phyloP scores from a whole-genome alignment of 2,329 filamentous ascomycete species.

The Penicillium sp. region DNA sequence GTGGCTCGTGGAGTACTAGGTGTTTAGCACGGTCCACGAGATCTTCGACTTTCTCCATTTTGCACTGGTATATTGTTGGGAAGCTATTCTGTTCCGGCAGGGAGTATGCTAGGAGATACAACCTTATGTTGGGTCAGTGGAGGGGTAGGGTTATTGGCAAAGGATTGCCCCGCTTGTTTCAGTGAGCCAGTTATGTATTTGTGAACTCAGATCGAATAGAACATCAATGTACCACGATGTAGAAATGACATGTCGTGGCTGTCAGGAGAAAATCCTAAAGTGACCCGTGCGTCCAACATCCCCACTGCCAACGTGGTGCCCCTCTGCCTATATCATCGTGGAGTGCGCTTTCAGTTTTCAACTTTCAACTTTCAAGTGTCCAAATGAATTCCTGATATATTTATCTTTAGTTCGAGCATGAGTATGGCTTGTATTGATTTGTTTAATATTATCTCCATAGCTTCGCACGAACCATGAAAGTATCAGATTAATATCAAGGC shows the following conservation, averaged over 20 bases:
- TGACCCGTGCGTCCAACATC: conserved; percentile 6
- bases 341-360: not conserved
- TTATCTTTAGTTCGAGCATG: not conserved
- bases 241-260: not conserved
- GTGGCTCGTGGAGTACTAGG: conserved; percentile 13
- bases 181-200: not conserved
- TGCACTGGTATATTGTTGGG: not conserved
- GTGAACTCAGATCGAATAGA: not conserved
- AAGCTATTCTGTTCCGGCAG: not conserved
- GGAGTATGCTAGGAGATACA: not conserved
- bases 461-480: not conserved
- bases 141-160: conserved; percentile 1
- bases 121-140: not conserved
- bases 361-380: too few relatives aligned
- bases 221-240: not conserved
- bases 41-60: conserved; percentile 20
- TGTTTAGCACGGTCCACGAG: conserved; percentile 21
- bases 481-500: not conserved
- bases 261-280: not conserved
- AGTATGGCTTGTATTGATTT: not conserved
- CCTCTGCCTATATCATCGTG: not conserved
- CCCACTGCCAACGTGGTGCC: conserved; percentile 8
- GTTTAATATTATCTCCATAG: not conserved
- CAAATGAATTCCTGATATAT: not conserved
- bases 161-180: conserved; percentile 1